Conservation (phyloP, 192 early-diverging fungal species). For the Cetraspora pellucida region DNA sequence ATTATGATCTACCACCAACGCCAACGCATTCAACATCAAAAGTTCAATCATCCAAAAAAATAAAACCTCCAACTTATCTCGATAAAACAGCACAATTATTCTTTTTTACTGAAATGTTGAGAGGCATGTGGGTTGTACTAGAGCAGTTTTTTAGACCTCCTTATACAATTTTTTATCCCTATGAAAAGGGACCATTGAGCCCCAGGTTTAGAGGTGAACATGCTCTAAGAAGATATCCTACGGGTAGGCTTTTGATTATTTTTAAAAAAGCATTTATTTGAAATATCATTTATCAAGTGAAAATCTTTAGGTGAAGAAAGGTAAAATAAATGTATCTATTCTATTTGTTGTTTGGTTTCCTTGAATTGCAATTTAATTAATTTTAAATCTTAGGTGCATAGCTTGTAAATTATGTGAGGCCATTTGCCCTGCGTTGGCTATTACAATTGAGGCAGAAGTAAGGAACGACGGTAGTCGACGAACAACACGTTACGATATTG, state of each 20-base stretch:
- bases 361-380: not conserved
- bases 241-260: constrained; percentile 55
- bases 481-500: constrained; percentile 98
- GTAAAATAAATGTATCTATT: not conserved
- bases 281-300: not conserved
- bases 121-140: constrained; percentile 89
- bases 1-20: not conserved
- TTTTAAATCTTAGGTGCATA: constrained; percentile 73
- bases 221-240: constrained; percentile 91
- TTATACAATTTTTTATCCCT: constrained; percentile 95
- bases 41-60: not conserved
- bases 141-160: constrained; percentile 95
- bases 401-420: constrained; percentile 98
- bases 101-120: constrained; percentile 88
- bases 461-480: constrained; percentile 92
- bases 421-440: constrained; percentile 96
- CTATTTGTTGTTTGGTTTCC: too few species aligned
- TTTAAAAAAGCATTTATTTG: not conserved
- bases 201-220: constrained; percentile 98
- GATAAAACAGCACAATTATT: constrained; percentile 73
- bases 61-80: constrained; percentile 34
- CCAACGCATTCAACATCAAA: not conserved
- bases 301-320: constrained; percentile 76
- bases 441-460: constrained; percentile 96
- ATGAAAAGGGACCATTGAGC: constrained; percentile 90